A percentile compares a stretch with the other conserved stretches of the same genome.
These are phyloP conservation scores for Phytopythium mirpurense DNA, from an alignment of 352 stramenopile species.

Conservation along the genomic window DNA sequence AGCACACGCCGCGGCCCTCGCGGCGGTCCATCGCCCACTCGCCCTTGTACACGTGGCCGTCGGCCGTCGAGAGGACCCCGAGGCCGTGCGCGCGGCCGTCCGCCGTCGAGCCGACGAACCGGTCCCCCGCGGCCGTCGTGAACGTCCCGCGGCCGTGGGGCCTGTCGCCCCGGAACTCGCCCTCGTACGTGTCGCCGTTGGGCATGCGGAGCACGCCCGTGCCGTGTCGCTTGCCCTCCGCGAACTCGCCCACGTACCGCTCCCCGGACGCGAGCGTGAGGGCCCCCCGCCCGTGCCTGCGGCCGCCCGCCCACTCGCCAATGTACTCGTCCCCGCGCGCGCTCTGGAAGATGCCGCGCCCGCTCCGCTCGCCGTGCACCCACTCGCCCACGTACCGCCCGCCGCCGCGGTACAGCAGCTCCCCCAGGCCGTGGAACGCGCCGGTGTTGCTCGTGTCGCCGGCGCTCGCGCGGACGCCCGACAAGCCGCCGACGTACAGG, in stretches of 20 bases:
- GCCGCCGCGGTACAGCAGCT: constrained; percentile 81
- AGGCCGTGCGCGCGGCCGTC: constrained; percentile 66
- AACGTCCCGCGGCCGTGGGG: constrained; percentile 61
- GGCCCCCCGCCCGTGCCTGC: constrained; percentile 79
- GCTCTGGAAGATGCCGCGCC: constrained; percentile 64
- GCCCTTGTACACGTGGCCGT: constrained; percentile 90
- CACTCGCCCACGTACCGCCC: constrained; percentile 85
- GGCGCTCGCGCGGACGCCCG: neutral
- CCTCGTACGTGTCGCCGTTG: constrained; percentile 87
- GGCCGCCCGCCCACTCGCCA: constrained; percentile 70
- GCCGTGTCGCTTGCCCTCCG: constrained; percentile 70
- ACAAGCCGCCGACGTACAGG: constrained; percentile 76
- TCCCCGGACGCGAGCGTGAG: constrained; percentile 75
- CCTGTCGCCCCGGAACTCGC: constrained; percentile 35
- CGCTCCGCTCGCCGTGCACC: constrained; percentile 56
- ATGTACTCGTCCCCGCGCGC: constrained; percentile 50
- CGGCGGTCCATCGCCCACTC: constrained; percentile 60
- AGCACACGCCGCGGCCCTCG: constrained; percentile 62
- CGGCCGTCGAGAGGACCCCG: constrained; percentile 63
- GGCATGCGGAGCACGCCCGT: constrained; percentile 43
- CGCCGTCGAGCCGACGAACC: constrained; percentile 61
- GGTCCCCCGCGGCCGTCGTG: constrained; percentile 62
- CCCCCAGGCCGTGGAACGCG: constrained; percentile 71
- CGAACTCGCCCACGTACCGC: constrained; percentile 82
- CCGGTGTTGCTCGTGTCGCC: constrained; percentile 14